Evolutionary conservation across 1,139 yeast species (phyloP), one percentile per base, ranked within the genome.

Genomic region (Debaryomycetaceae sp.): DNA sequence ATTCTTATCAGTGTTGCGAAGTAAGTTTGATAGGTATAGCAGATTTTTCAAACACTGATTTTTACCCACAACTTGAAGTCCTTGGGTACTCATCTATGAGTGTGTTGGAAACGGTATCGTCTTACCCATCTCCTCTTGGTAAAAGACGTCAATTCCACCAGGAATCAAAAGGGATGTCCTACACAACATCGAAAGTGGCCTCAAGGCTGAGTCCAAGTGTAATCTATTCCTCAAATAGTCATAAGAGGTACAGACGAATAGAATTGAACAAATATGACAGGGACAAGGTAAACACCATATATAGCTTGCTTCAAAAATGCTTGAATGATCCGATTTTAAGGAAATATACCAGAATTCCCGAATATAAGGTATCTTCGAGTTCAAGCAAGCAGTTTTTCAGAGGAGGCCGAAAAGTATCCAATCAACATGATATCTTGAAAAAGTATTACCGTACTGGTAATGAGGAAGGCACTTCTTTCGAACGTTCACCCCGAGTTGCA

Each of bases 311-410:
- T 36, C 13, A 11, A 36, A 24, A 37, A 24, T 22, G 22, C 33
- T 22, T 39, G 37, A 41, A 33, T 29, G 71, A 65, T 41, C 62
- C 67, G 4, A 65, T 63, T 46, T 51, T 67, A 27, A 52, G 63
- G 2, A 65, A 63, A 45, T 67, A 67, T 48, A 51, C 66, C 47
- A 62, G 59, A 44, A 56, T 58, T 20, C 49, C 57, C n/a, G 47
- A 48, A 39, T 45, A 51, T 24, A 47, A 55, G 29, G 49, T 60
- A 8, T 42, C 57, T 31, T 44, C 53, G 43, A 48, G 51, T 39
- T 63, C 48, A 46, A 53, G 20, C 56, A 62, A 13, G 46, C 63
- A 36, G 56, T 59, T 43, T 53, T 52, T 24, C 60, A 59, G 40
- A 55, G 64, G 24, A 59, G 59, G 41, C 47, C 53, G 38, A 55